Evolutionary conservation across 768 basidiomycete genomes (phyloP).

Genomic region (Boletus patriciae): DNA sequence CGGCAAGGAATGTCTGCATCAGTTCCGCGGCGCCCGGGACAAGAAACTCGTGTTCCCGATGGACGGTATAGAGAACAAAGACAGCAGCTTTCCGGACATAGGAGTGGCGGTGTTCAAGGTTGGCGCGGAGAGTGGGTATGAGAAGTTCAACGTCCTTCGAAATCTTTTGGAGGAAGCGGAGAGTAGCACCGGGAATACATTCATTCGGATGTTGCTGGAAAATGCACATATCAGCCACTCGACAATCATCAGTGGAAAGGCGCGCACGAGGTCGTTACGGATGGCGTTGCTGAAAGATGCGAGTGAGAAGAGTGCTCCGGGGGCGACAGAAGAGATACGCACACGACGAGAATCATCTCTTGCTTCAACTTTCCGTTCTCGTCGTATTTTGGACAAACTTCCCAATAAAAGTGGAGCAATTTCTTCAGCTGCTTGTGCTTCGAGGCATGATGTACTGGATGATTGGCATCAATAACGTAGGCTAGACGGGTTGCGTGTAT

Average conservation of each 20-base stretch:
- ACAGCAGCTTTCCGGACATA: constrained; percentile 99
- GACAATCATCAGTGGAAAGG: neutral
- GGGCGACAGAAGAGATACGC: constrained; percentile 39
- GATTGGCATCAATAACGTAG: constrained; percentile 93
- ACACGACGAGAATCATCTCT: constrained; percentile 99
- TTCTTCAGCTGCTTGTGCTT: constrained; percentile 97
- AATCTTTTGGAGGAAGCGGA: constrained; percentile 96
- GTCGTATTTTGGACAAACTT: constrained; percentile 97
- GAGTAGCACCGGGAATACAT: constrained; percentile 95
- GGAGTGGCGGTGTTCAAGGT: constrained; percentile 95
- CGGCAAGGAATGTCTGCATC: constrained; percentile 92
- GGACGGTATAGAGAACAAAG: constrained; percentile 93
- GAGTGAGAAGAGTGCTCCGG: constrained; percentile 9
- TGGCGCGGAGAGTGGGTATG: constrained; percentile 88
- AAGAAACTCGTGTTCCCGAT: constrained; percentile 90
- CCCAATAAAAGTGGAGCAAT: constrained; percentile 93
- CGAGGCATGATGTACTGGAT: constrained; percentile 96
- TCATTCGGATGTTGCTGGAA: constrained; percentile 97
- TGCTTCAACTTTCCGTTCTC: constrained; percentile 97
- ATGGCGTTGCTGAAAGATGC: constrained; percentile 76
- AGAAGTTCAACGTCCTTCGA: constrained; percentile 89
- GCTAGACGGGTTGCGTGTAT: constrained; percentile 44
- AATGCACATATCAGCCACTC: neutral
- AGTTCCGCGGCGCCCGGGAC: constrained; percentile 96
- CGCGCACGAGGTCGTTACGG: constrained; percentile 89